Evolutionary conservation across 768 basidiomycete genomes (phyloP).

Genomic region (Termitomyces titanicus): DNA sequence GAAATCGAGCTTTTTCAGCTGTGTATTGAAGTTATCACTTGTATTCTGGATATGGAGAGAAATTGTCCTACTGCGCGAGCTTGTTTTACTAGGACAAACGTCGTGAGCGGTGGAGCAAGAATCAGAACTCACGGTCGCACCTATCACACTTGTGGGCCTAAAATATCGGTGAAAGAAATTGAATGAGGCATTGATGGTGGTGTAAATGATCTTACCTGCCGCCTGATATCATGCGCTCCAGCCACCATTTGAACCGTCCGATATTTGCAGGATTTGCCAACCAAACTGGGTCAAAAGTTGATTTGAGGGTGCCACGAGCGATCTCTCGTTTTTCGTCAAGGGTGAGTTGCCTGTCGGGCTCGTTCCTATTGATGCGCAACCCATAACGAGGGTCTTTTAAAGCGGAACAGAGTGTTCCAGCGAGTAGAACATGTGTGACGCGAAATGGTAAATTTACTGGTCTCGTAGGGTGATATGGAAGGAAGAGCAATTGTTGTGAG

Average conservation of each 20-base stretch:
- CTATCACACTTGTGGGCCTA: conserved; percentile 27
- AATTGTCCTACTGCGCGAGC: conserved; percentile 24
- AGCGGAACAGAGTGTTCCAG: conserved; percentile 25
- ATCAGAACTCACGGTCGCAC: conserved; percentile 14
- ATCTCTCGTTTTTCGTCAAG: conserved; percentile 28
- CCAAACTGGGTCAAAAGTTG: conserved; percentile 33
- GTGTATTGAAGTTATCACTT: background rate
- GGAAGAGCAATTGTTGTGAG: conserved; percentile 41
- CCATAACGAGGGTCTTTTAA: conserved; percentile 23
- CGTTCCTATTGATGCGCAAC: conserved; percentile 15
- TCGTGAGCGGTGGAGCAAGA: background rate
- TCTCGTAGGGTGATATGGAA: conserved; percentile 32
- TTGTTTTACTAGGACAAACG: conserved; percentile 25
- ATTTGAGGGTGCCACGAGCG: conserved; percentile 24
- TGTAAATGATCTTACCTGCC: conserved; percentile 16
- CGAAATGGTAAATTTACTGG: conserved; percentile 36
- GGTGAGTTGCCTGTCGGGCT: conserved; percentile 17
- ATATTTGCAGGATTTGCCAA: conserved; percentile 25
- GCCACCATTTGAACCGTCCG: conserved; percentile 21
- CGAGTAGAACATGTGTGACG: conserved; percentile 38
- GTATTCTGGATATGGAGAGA: background rate
- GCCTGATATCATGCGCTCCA: conserved; percentile 19
- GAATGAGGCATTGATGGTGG: background rate
- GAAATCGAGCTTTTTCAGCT: conserved; percentile 28
- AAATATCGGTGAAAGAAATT: background rate